These are phyloP conservation scores for Boletus rubroflammeus DNA, from an alignment of 768 basidiomycete species.

Conservation along the genomic window DNA sequence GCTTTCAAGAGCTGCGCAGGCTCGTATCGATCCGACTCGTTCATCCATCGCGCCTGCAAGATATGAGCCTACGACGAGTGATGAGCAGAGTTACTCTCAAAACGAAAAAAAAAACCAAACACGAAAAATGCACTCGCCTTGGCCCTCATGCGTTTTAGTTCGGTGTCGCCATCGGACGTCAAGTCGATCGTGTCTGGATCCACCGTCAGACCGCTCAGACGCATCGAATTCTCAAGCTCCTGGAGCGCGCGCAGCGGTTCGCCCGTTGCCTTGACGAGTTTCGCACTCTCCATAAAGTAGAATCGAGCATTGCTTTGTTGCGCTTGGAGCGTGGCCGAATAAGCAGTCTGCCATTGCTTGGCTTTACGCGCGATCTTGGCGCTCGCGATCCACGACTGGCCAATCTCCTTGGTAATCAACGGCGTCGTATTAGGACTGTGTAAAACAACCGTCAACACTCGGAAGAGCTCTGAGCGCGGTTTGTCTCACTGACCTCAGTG, in stretches of 20 bases:
- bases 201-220: conserved; percentile 44
- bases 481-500: conserved; percentile 54
- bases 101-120: background rate
- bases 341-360: conserved; percentile 93
- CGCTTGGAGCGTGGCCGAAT: conserved; percentile 92
- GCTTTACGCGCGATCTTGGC: conserved; percentile 97
- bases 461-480: background rate
- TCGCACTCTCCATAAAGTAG: conserved; percentile 88
- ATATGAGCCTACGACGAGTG: conserved; percentile 56
- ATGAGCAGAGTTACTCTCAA: background rate
- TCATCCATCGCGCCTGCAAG: conserved; percentile 88
- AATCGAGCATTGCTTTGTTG: conserved; percentile 66
- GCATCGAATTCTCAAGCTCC: conserved; percentile 78
- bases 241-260: conserved; percentile 83
- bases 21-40: conserved; percentile 82
- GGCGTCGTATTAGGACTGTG: conserved; percentile 27
- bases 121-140: conserved; percentile 48
- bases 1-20: conserved; percentile 55
- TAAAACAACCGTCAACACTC: conserved; percentile 8
- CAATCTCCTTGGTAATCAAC: conserved; percentile 57
- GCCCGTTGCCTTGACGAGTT: conserved; percentile 73
- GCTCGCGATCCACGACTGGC: conserved; percentile 84
- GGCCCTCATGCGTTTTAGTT: conserved; percentile 54
- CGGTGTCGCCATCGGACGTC: conserved; percentile 48
- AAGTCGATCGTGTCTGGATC: conserved; percentile 51